Percentiles rank a stretch among this genome's conserved stretches.
These are phyloP conservation scores for Cyclospora cayetanensis DNA, from an alignment of 169 alveolate species.

Conservation along the genomic window DNA sequence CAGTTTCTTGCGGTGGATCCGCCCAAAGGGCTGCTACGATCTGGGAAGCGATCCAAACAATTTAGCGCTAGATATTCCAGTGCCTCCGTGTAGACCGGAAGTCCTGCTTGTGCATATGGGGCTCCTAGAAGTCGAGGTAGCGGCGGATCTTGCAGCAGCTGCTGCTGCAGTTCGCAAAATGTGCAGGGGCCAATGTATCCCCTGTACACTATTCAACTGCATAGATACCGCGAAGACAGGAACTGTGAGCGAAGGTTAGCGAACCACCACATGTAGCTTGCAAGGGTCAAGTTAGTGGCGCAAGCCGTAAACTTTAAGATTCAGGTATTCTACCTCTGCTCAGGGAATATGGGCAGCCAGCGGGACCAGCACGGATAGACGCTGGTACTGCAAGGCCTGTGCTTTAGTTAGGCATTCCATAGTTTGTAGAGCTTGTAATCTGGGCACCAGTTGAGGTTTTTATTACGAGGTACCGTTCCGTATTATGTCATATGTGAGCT, in stretches of 20 bases:
- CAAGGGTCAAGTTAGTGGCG: background rate
- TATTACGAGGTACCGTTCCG: too few species aligned
- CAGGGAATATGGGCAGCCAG: too few species aligned
- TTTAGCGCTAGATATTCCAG: background rate
- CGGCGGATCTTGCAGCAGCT: constrained; percentile 62
- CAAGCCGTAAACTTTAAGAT: too few species aligned
- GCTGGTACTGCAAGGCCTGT: too few species aligned
- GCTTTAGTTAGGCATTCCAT: too few species aligned
- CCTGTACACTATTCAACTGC: constrained; percentile 41
- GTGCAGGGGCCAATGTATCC: constrained; percentile 59
- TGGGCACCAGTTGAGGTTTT: too few species aligned
- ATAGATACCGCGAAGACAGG: constrained; percentile 53
- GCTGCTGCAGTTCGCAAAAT: constrained; percentile 21
- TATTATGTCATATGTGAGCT: too few species aligned
- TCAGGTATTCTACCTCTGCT: too few species aligned
- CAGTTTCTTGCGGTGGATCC: constrained; percentile 56
- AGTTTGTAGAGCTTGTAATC: too few species aligned
- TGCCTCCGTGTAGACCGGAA: constrained; percentile 27
- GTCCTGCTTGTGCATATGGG: constrained; percentile 45
- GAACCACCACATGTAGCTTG: background rate
- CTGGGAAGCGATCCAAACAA: background rate
- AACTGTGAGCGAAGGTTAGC: constrained; percentile 60
- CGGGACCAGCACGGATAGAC: too few species aligned
- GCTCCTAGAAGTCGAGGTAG: constrained; percentile 56
- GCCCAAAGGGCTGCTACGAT: constrained; percentile 22